Evolutionary conservation across 2,329 filamentous ascomycete species (phyloP).

Genomic region (Epichloe bromicola): DNA sequence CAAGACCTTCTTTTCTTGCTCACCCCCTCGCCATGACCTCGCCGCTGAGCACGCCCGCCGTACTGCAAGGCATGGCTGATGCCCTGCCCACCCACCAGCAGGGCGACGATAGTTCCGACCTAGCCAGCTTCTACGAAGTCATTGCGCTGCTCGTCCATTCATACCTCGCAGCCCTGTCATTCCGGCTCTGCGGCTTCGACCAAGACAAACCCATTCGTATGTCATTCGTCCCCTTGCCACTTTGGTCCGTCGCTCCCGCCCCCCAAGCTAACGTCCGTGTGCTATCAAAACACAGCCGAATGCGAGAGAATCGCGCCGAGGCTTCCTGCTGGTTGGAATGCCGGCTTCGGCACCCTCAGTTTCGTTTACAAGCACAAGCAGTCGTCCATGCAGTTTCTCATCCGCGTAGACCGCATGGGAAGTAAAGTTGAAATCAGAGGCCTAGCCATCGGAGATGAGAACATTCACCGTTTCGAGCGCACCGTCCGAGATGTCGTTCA

Average conservation of each 20-base stretch:
- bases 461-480: constrained; percentile 66
- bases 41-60: constrained; percentile 18
- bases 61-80: constrained; percentile 45
- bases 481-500: constrained; percentile 60
- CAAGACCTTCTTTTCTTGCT: background rate
- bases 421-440: constrained; percentile 74
- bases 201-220: constrained; percentile 66
- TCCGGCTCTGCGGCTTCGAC: constrained; percentile 68
- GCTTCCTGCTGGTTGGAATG: constrained; percentile 71
- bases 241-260: background rate
- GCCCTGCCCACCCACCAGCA: constrained; percentile 42
- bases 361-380: constrained; percentile 83
- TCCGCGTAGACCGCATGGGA: constrained; percentile 73
- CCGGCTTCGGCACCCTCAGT: constrained; percentile 53
- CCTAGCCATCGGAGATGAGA: constrained; percentile 67
- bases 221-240: constrained; percentile 7
- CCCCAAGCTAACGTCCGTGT: background rate
- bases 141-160: constrained; percentile 75
- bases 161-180: constrained; percentile 67
- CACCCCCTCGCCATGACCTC: constrained; percentile 12
- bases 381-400: constrained; percentile 69
- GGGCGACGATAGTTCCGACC: constrained; percentile 42
- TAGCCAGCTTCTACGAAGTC: constrained; percentile 66
- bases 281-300: constrained; percentile 18
- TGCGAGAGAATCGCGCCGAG: constrained; percentile 45